phyloP scores from a whole-genome alignment of 108 stramenopile species.

The Nitzschia palea region DNA sequence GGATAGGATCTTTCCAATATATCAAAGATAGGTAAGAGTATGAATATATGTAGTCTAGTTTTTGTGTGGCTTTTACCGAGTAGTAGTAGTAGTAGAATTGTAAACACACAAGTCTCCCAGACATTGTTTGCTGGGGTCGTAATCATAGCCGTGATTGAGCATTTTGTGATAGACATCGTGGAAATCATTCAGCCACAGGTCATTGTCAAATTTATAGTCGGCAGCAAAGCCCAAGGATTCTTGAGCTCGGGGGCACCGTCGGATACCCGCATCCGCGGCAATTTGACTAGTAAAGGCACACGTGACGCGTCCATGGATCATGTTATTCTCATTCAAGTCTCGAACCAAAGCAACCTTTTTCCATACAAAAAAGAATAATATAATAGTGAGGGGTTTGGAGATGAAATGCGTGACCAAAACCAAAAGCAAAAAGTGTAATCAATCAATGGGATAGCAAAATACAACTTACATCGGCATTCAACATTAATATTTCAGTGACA shows the following conservation, averaged over 20 bases:
- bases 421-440: too few species aligned
- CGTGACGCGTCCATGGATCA: background rate
- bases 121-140: background rate
- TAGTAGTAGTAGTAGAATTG: background rate
- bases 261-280: background rate
- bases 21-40: too few species aligned
- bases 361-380: too few species aligned
- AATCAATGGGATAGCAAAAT: too few species aligned
- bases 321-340: background rate
- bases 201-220: slow-evolving; percentile 1
- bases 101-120: background rate
- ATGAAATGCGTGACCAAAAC: too few species aligned
- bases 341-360: background rate
- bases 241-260: background rate
- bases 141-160: background rate
- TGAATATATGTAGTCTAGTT: background rate
- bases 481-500: background rate
- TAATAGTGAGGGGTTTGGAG: too few species aligned
- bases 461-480: slow-evolving; percentile 9
- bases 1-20: too few species aligned
- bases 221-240: background rate
- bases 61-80: background rate
- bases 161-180: background rate
- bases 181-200: background rate
- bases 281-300: background rate